These are phyloP conservation scores for Echium plantagineum DNA, from an alignment of 257 asterid genomes.

Conservation along the genomic window DNA sequence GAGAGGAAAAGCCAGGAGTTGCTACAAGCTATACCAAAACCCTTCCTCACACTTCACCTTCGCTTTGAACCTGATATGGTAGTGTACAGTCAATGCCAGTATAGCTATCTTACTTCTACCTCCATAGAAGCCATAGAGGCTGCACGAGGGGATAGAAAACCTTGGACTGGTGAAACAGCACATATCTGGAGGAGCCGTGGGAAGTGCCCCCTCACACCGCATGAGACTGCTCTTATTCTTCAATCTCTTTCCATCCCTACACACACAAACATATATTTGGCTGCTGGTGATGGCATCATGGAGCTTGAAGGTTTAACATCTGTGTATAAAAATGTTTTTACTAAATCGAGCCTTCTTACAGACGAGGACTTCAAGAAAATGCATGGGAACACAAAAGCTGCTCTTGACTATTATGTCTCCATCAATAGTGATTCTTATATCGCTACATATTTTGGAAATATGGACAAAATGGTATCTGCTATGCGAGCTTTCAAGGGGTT, in stretches of 20 bases:
- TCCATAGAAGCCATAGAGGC: constrained; percentile 65
- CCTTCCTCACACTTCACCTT: constrained; percentile 92
- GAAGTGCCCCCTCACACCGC: constrained; percentile 91
- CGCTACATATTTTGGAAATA: constrained; percentile 87
- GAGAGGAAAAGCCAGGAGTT: constrained; percentile 64
- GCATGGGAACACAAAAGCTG: constrained; percentile 98
- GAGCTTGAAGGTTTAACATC: constrained; percentile 74
- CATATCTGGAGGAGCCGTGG: constrained; percentile 85
- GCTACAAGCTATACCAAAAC: constrained; percentile 87
- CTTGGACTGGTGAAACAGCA: constrained; percentile 86
- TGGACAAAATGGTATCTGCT: constrained; percentile 99
- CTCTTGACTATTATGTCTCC: constrained; percentile 71
- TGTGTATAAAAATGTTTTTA: constrained; percentile 50
- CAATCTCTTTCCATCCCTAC: constrained; percentile 72
- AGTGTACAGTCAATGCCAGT: constrained; percentile 86
- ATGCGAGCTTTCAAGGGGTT: constrained; percentile 72
- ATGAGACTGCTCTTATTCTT: constrained; percentile 75
- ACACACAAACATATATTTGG: constrained; percentile 67
- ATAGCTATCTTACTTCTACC: constrained; percentile 48
- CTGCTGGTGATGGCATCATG: constrained; percentile 97
- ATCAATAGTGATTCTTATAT: constrained; percentile 62
- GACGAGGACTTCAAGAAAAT: constrained; percentile 54
- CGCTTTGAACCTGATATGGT: constrained; percentile 99
- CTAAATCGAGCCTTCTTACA: constrained; percentile 53
- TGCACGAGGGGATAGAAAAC: constrained; percentile 70